These are phyloP conservation scores for Panus rudis DNA, from an alignment of 768 basidiomycete genomes.

Conservation along the genomic window DNA sequence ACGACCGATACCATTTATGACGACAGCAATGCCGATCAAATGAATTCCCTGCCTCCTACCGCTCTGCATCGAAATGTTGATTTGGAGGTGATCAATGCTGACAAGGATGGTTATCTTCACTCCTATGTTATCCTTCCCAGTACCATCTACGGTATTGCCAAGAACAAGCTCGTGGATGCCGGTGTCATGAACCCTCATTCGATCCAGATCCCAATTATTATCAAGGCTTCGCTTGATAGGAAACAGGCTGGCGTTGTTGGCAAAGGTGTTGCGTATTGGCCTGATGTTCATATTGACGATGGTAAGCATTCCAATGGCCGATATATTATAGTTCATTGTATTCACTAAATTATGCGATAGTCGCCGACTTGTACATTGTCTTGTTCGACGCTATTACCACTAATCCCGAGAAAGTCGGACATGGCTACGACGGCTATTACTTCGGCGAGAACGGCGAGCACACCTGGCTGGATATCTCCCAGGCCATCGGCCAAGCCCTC, in stretches of 20 bases:
- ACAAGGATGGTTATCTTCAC: slow-evolving; percentile 44
- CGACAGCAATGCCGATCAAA: slow-evolving; percentile 36
- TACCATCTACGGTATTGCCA: slow-evolving; percentile 52
- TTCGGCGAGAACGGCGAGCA: slow-evolving; percentile 25
- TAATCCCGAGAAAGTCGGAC: slow-evolving; percentile 12
- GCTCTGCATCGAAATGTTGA: slow-evolving; percentile 46
- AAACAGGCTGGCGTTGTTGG: slow-evolving; percentile 48
- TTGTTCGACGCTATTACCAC: slow-evolving; percentile 31
- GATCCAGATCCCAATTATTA: slow-evolving; percentile 39
- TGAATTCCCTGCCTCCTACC: slow-evolving; percentile 37
- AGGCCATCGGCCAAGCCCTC: slow-evolving; percentile 27
- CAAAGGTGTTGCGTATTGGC: slow-evolving; percentile 52
- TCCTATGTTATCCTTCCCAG: slow-evolving; percentile 46
- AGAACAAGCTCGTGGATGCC: slow-evolving; percentile 36
- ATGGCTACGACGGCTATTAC: slow-evolving; percentile 28
- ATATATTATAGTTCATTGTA: not conserved
- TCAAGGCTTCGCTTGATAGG: slow-evolving; percentile 37
- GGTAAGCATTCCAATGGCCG: slow-evolving; percentile 25
- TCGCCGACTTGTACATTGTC: slow-evolving; percentile 31
- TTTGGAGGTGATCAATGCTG: slow-evolving; percentile 37
- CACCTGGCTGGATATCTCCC: slow-evolving; percentile 23
- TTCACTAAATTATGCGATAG: slow-evolving; percentile 17
- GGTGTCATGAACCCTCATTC: slow-evolving; percentile 49
- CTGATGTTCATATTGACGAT: slow-evolving; percentile 47
- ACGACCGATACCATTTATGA: slow-evolving; percentile 35